These are phyloP conservation scores for Sinapis alba DNA, from an alignment of 441 rosid species.

Conservation along the genomic window DNA sequence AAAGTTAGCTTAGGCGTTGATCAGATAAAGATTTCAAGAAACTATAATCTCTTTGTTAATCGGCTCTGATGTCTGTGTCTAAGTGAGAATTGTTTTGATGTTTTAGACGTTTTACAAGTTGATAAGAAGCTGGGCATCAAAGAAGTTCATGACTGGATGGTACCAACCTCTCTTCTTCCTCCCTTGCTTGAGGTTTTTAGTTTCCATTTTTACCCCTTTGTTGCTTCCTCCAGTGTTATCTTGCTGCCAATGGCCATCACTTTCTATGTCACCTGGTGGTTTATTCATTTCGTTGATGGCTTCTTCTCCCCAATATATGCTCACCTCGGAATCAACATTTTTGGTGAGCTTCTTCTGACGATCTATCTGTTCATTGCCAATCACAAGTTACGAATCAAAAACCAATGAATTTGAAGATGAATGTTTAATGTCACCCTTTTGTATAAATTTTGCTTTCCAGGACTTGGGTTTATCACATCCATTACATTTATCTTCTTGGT, in stretches of 20 bases:
- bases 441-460: slow-evolving; percentile 49
- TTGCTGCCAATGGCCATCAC: slow-evolving; percentile 91
- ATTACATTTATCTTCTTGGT: slow-evolving; percentile 89
- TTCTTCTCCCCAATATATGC: slow-evolving; percentile 95
- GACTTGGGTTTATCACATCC: slow-evolving; percentile 95
- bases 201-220: background rate
- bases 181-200: background rate
- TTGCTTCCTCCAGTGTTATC: slow-evolving; percentile 74
- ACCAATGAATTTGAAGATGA: background rate
- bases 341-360: slow-evolving; percentile 56
- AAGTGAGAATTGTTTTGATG: slow-evolving; percentile 12
- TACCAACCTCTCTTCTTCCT: slow-evolving; percentile 36
- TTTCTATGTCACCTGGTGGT: slow-evolving; percentile 99
- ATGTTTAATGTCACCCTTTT: slow-evolving; percentile 19
- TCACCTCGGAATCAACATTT: slow-evolving; percentile 87
- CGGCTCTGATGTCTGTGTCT: background rate
- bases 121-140: slow-evolving; percentile 94
- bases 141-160: slow-evolving; percentile 99
- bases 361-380: background rate
- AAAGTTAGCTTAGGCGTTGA: slow-evolving; percentile 19
- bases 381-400: background rate
- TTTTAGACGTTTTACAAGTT: slow-evolving; percentile 88
- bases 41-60: background rate
- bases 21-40: background rate
- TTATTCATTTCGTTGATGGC: slow-evolving; percentile 96